Evolutionary conservation across 257 asterid species (phyloP).

Genomic region (Capsicum baccatum): DNA sequence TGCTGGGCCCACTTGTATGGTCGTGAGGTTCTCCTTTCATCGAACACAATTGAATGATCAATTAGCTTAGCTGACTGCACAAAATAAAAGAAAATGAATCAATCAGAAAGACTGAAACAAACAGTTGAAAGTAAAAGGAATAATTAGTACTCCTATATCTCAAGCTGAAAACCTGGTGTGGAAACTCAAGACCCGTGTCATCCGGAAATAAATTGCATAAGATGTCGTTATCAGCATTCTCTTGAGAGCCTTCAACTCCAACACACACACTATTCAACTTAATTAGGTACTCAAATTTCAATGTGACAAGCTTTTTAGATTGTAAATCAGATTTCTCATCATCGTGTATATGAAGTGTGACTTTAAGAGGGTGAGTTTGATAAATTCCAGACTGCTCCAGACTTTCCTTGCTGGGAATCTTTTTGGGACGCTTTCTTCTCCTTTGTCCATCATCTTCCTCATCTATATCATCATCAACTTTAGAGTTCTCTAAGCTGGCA

Average conservation of each 20-base stretch:
- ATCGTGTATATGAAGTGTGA: slow-evolving; percentile 71
- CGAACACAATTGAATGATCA: slow-evolving; percentile 67
- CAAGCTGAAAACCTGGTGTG: slow-evolving; percentile 76
- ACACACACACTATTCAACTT: slow-evolving; percentile 83
- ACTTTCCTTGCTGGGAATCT: slow-evolving; percentile 79
- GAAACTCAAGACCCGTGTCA: slow-evolving; percentile 95
- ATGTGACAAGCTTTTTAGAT: slow-evolving; percentile 61
- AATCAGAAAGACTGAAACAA: slow-evolving; percentile 31
- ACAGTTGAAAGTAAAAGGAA: slow-evolving; percentile 26
- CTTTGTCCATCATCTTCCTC: slow-evolving; percentile 96
- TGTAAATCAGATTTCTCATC: slow-evolving; percentile 59
- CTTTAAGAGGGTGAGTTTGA: slow-evolving; percentile 91
- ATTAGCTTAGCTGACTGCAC: slow-evolving; percentile 87
- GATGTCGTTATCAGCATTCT: slow-evolving; percentile 55
- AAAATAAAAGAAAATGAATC: slow-evolving; percentile 34
- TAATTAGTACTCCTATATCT: slow-evolving; percentile 21
- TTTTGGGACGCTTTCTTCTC: slow-evolving; percentile 92
- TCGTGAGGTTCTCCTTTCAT: slow-evolving; percentile 71
- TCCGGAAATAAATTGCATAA: slow-evolving; percentile 96
- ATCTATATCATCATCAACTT: slow-evolving; percentile 79
- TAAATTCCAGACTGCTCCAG: slow-evolving; percentile 85
- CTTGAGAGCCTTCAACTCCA: slow-evolving; percentile 84
- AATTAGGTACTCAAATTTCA: slow-evolving; percentile 81
- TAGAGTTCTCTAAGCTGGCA: slow-evolving; percentile 66
- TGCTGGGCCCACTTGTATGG: slow-evolving; percentile 99